Conservation (phyloP, 2,329 filamentous ascomycete genomes). For the Pseudogymnoascus sp. region DNA sequence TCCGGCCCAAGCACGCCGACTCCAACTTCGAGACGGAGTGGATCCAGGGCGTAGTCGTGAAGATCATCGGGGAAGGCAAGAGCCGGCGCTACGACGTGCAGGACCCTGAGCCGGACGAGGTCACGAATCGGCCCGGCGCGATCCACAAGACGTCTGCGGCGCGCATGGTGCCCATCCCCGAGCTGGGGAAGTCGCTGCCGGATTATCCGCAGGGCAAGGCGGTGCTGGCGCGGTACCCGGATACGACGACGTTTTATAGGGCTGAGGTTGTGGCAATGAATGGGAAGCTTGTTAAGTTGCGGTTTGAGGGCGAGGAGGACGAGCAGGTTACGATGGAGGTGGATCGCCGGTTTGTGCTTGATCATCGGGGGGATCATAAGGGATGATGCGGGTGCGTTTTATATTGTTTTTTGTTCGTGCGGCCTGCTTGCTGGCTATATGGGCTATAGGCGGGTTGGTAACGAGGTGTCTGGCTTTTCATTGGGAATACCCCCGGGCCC, state of each 20-base stretch:
- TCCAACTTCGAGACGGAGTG: constrained; percentile 49
- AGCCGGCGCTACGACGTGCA: constrained; percentile 72
- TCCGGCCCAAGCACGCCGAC: constrained; percentile 49
- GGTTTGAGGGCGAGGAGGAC: constrained; percentile 75
- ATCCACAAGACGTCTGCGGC: constrained; percentile 63
- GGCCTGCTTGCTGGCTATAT: background rate
- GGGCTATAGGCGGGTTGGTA: background rate
- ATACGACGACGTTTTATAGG: constrained; percentile 80
- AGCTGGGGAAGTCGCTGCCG: constrained; percentile 50
- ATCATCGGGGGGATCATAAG: constrained; percentile 45
- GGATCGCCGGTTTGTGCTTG: constrained; percentile 67
- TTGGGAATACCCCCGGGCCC: constrained; percentile 2
- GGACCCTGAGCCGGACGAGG: constrained; percentile 69
- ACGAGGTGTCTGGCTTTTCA: background rate
- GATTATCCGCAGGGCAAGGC: constrained; percentile 58
- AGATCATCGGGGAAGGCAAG: constrained; percentile 68
- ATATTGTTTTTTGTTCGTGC: background rate
- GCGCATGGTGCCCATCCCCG: constrained; percentile 70
- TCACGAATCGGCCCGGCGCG: constrained; percentile 54
- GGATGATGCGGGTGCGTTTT: background rate
- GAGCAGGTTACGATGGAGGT: constrained; percentile 67
- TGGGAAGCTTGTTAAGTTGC: constrained; percentile 51
- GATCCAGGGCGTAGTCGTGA: constrained; percentile 72
- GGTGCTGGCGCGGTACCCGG: constrained; percentile 71
- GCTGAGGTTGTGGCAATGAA: constrained; percentile 71